Conservation (phyloP, 2,329 filamentous ascomycete genomes). For the Penicillium sp. region DNA sequence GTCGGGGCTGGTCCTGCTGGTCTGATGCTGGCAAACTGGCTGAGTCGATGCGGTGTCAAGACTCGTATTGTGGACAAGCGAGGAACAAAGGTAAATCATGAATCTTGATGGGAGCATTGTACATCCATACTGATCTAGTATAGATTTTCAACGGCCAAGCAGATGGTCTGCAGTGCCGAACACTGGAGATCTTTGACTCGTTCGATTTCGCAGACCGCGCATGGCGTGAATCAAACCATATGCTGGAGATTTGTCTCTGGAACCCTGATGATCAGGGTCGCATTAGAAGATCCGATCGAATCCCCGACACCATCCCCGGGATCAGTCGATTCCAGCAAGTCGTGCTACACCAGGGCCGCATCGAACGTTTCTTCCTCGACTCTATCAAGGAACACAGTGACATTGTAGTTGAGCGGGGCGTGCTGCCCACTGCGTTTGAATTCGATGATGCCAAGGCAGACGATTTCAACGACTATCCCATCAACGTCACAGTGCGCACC, state of each 20-base stretch:
- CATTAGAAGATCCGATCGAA: slow-evolving; percentile 64
- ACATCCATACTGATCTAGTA: not conserved
- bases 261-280: slow-evolving; percentile 58
- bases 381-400: slow-evolving; percentile 61
- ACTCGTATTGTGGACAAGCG: slow-evolving; percentile 57
- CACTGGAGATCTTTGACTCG: slow-evolving; percentile 74
- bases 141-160: slow-evolving; percentile 49
- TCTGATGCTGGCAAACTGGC: slow-evolving; percentile 57
- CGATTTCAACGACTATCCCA: slow-evolving; percentile 61
- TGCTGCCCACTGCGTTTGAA: slow-evolving; percentile 61
- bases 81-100: slow-evolving; percentile 40
- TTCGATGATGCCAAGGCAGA: slow-evolving; percentile 61
- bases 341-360: slow-evolving; percentile 72
- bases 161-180: slow-evolving; percentile 68
- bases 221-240: slow-evolving; percentile 50
- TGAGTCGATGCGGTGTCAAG: slow-evolving; percentile 55
- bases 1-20: slow-evolving; percentile 59
- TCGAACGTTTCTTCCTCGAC: slow-evolving; percentile 71
- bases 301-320: slow-evolving; percentile 67
- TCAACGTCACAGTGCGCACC: slow-evolving; percentile 64
- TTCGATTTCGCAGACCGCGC: slow-evolving; percentile 70
- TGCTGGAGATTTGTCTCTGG: slow-evolving; percentile 40
- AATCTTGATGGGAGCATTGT: not conserved
- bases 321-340: slow-evolving; percentile 68
- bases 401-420: slow-evolving; percentile 64